Evolutionary conservation across 768 basidiomycete species (phyloP), one percentile per base, ranked within the genome.

Genomic region (Nidularia sp.): DNA sequence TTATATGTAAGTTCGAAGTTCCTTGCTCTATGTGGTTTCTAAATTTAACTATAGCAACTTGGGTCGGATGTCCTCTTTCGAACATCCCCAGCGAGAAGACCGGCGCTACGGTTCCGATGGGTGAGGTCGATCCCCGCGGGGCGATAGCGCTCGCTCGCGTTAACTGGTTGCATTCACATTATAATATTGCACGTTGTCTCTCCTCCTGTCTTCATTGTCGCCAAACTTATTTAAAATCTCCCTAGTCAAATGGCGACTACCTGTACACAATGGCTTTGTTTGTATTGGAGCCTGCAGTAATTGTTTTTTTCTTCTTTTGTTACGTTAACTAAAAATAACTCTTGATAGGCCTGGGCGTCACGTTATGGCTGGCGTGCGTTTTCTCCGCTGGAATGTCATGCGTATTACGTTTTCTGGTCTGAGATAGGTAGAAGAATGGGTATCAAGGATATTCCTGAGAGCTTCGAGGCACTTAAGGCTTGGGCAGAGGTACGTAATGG

Each of bases 361-460:
- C 59, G 60, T 2, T 77, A 66, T 53, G 76, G 76, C 1, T 80
- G 78, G 77, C 66, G 78, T 5, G 35, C 60, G 2, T 61, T 75
- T 13, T 78, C 78, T 18, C 65, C 67, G 25, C 60, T 81, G 13
- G 79, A 81, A 56, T 53, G 62, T 15, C 63, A 79, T 45, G 73
- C 77, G 6, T 68, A 59, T 29, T 78, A 65, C 51, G 60, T 72
- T 1, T 73, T 71, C 54, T 81, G 78, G 77, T 42, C 45, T 1
- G 77, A 79, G 55, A 68, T 80, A 10, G 78, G 78, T 3, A 57
- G 59, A 39, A 62, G 70, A 46, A 79, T 81, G 79, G 64, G 68
- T 5, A 80, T 81, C 47, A 56, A 64, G 44, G 70, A 74, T 55
- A 76, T 81, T 39, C 80, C 79, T 1, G 66, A 66, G 1, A 70